Base-by-base conservation (phyloP, 2,329 filamentous ascomycete species). In the Fonsecaea nubica region DNA sequence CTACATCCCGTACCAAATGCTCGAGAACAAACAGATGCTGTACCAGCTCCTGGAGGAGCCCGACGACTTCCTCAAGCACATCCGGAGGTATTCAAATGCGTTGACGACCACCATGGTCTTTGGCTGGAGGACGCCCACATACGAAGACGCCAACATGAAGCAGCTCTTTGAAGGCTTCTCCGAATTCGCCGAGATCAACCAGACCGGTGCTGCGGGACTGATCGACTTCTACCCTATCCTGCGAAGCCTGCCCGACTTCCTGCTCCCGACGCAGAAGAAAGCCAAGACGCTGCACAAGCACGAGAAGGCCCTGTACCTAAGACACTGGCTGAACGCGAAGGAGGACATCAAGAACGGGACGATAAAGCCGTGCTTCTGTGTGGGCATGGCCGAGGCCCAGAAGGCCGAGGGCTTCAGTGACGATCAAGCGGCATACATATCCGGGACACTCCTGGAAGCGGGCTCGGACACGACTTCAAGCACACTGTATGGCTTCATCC, bases 21-120 rank as follows among this genome's bases (percentile, higher is more conserved):
- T 87, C 2, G 85, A 87, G 72, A 85, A 82, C 73, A 84, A 83
- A 71, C 80, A 82, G 58, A 84, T 87, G 84, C 75, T 86, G 66
- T 67, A 76, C 53, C 81, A 83, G 6, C 74, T 87, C 18, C 69
- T 86, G 3, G 78, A 81, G 0, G 66, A 74, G 6, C 84, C 84
- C 0, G 69, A 79, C 1, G 65, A 77, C 1, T 83, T 83, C 53
- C 61, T 79, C 4, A 72, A 82, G 10, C 80, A 84, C 58, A 77
- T 85, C 18, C 76, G 81, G 10, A 77, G 83, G 35, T 86, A 83
- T 66, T 79, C 81, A 2, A 82, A 80, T 56, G 81, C 83, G 1
- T 69, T 85, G 8, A 82, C 81, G 0, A 84, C 83, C 0, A 79
- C 80, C 2, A 84, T 85, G 77, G 76, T 83, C 0, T 85, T 82